A percentile compares a stretch with the other conserved stretches of the same genome.
These are phyloP conservation scores for Caryocar brasiliense DNA, from an alignment of 441 rosid species.

Conservation along the genomic window DNA sequence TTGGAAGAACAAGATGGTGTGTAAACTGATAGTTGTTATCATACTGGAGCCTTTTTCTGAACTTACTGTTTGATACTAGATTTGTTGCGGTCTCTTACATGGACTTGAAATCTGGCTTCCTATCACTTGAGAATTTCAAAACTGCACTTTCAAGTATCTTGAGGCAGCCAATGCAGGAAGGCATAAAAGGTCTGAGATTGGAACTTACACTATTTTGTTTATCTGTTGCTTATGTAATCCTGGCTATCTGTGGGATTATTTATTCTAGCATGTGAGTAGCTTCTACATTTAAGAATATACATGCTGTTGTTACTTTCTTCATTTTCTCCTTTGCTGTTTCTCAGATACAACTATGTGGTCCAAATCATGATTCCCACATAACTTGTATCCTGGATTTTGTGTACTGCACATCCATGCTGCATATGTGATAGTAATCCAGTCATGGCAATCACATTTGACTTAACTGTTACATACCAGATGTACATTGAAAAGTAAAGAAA, in stretches of 20 bases:
- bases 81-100: constrained; percentile 61
- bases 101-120: constrained; percentile 59
- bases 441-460: too few relatives aligned
- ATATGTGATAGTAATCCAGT: too few relatives aligned
- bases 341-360: too few relatives aligned
- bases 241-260: background rate
- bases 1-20: constrained; percentile 8
- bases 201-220: background rate
- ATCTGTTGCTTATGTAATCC: background rate
- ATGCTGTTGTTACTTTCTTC: too few relatives aligned
- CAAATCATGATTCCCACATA: too few relatives aligned
- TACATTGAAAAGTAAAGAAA: too few relatives aligned
- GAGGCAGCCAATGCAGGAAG: constrained; percentile 76
- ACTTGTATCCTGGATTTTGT: too few relatives aligned
- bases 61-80: constrained; percentile 34
- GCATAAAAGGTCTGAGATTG: constrained; percentile 49
- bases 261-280: background rate
- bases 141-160: constrained; percentile 54
- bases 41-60: constrained; percentile 14
- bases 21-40: constrained; percentile 2
- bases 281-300: too few relatives aligned
- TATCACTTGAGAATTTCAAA: constrained; percentile 73
- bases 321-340: too few relatives aligned
- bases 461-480: too few relatives aligned
- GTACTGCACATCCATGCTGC: too few relatives aligned